Conservation (phyloP, 2,329 filamentous ascomycete species). For the Aspergillus japonicus region DNA sequence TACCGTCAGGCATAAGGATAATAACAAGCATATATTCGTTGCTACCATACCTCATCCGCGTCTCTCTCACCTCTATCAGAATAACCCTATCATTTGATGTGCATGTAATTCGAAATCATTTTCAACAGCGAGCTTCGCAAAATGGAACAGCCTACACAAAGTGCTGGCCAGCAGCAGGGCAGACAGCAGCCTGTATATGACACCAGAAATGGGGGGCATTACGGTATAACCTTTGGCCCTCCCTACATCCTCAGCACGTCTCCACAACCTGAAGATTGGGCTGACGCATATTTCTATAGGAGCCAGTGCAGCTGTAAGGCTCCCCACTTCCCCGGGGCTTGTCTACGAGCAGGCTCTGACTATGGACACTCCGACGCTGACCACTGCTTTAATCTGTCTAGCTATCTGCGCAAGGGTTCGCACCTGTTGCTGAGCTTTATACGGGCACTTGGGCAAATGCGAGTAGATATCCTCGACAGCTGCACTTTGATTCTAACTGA, state of each 20-base stretch:
- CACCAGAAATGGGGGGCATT: conserved; percentile 71
- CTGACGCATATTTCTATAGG: conserved; percentile 45
- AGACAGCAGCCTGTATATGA: conserved; percentile 69
- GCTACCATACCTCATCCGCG: background rate
- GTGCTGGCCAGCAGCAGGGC: conserved; percentile 58
- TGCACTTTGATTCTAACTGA: conserved; percentile 22
- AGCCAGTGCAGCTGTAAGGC: conserved; percentile 65
- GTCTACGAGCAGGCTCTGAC: background rate
- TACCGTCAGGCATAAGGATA: background rate
- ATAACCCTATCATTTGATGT: background rate
- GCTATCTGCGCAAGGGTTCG: conserved; percentile 84
- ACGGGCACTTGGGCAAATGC: conserved; percentile 95
- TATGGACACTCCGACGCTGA: conserved; percentile 9
- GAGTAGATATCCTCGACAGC: conserved; percentile 35
- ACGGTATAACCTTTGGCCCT: conserved; percentile 55
- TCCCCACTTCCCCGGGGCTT: conserved; percentile 19
- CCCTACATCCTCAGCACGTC: background rate
- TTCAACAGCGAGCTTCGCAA: background rate
- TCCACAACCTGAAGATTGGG: background rate
- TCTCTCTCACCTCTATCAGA: background rate
- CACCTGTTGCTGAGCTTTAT: conserved; percentile 85
- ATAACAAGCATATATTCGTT: background rate
- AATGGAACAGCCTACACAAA: conserved; percentile 59
- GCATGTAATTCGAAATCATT: background rate
- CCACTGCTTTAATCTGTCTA: conserved; percentile 39